Evolutionary conservation across 2,329 filamentous ascomycete species (phyloP).

Genomic region (Ascochyta koolunga): DNA sequence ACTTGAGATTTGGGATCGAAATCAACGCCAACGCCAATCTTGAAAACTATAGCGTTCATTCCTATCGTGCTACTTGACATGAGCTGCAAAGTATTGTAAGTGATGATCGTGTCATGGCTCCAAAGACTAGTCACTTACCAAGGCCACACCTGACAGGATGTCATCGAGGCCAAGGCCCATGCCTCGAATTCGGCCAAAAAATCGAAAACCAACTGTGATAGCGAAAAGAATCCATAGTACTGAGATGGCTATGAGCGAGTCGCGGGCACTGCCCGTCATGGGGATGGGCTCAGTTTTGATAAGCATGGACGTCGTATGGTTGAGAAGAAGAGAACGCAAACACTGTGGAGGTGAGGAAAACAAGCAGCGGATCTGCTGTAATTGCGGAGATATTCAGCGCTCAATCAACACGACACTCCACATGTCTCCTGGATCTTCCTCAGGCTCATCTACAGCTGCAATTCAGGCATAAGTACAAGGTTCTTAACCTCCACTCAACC

Average conservation of each 20-base stretch:
- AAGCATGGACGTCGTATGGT: conserved; percentile 9
- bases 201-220: conserved; percentile 18
- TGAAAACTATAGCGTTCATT: conserved; percentile 26
- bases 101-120: not conserved
- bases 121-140: conserved; percentile 7
- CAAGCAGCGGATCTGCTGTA: conserved; percentile 1
- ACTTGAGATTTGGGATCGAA: conserved; percentile 16
- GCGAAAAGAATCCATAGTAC: conserved; percentile 25
- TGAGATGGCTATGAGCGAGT: conserved; percentile 28
- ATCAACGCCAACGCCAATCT: conserved; percentile 26
- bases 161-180: conserved; percentile 29
- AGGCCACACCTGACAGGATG: conserved; percentile 20
- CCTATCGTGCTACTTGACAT: conserved; percentile 26
- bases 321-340: conserved; percentile 5
- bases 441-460: conserved; percentile 8
- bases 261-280: conserved; percentile 24
- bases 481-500: not conserved
- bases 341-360: conserved; percentile 3
- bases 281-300: conserved; percentile 17
- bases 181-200: conserved; percentile 22
- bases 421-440: conserved; percentile 1
- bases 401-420: conserved; percentile 5
- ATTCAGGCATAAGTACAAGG: conserved; percentile 4
- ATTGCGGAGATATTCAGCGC: not conserved
- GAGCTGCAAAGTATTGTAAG: conserved; percentile 12